phyloP scores from a whole-genome alignment of 306 rosid genomes.

The Mucuna pruriens region DNA sequence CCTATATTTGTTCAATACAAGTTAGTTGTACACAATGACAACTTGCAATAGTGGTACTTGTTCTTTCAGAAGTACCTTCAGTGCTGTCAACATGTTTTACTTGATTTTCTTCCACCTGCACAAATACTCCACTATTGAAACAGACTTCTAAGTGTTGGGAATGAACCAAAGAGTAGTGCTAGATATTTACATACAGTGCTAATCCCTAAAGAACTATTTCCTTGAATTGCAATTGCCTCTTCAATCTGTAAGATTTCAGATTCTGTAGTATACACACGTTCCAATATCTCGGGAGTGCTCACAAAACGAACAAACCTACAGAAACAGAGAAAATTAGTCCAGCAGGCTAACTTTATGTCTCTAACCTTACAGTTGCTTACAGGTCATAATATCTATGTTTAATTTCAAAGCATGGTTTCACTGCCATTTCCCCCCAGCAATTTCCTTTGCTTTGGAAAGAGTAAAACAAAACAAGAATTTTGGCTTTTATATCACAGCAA shows the following conservation, averaged over 20 bases:
- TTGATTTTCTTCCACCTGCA: conserved; percentile 77
- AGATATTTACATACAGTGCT: conserved; percentile 61
- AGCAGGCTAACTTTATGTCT: conserved; percentile 4
- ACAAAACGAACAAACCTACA: conserved; percentile 97
- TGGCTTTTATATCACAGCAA: conserved; percentile 18
- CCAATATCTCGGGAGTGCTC: conserved; percentile 93
- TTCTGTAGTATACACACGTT: conserved; percentile 84
- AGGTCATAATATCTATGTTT: neutral
- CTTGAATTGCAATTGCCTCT: conserved; percentile 93
- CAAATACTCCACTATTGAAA: conserved; percentile 41
- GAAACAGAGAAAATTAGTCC: conserved; percentile 34
- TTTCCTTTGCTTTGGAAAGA: conserved; percentile 2
- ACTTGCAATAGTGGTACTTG: conserved; percentile 13
- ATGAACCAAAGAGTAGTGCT: conserved; percentile 4
- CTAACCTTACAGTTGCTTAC: conserved; percentile 1
- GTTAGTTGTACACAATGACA: conserved; percentile 36
- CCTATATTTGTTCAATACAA: conserved; percentile 26
- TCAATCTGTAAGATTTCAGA: conserved; percentile 93
- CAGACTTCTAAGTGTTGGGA: conserved; percentile 17
- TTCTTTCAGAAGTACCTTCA: conserved; percentile 61
- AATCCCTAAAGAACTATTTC: conserved; percentile 66
- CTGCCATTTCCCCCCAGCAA: conserved; percentile 17
- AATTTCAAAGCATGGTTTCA: conserved; percentile 18
- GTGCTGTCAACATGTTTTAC: conserved; percentile 62
- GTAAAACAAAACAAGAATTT: conserved; percentile 1